Percentiles rank a stretch among this genome's conserved stretches.
Evolutionary conservation across 305 asterid species (phyloP).

Genomic region (Fraxinus paxiana): DNA sequence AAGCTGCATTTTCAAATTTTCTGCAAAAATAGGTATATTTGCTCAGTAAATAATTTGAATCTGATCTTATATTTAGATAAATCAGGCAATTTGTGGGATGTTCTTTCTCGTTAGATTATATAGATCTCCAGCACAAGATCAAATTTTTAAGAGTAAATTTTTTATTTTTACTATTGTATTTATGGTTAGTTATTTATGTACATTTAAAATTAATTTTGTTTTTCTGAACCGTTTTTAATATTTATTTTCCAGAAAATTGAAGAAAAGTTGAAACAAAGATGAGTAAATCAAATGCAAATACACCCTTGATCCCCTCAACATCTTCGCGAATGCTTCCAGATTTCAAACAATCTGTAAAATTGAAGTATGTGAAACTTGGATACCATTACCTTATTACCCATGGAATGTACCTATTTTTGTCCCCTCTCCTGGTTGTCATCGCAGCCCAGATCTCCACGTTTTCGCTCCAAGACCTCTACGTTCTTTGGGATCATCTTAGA

Average conservation of each 20-base stretch:
- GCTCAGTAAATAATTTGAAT: background rate
- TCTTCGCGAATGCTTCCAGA: slow-evolving; percentile 31
- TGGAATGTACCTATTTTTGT: slow-evolving; percentile 40
- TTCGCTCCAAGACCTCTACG: slow-evolving; percentile 28
- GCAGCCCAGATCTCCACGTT: slow-evolving; percentile 39
- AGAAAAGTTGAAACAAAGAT: slow-evolving; percentile 9
- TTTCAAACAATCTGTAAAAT: slow-evolving; percentile 38
- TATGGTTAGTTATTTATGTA: background rate
- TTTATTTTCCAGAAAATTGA: slow-evolving; percentile 1
- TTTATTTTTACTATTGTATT: background rate
- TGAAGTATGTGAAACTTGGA: slow-evolving; percentile 48
- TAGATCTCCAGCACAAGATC: background rate
- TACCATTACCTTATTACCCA: slow-evolving; percentile 43
- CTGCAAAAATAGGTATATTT: background rate
- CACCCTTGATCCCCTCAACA: slow-evolving; percentile 22
- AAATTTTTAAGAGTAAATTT: background rate
- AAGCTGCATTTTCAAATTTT: background rate
- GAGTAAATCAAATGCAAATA: slow-evolving; percentile 4
- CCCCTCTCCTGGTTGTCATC: slow-evolving; percentile 30
- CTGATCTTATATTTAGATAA: background rate
- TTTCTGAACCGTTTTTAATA: background rate
- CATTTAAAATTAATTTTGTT: background rate
- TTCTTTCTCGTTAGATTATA: background rate
- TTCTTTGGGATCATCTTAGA: slow-evolving; percentile 40
- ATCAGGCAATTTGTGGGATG: background rate